These are phyloP conservation scores for Diplodia scrobiculata DNA, from an alignment of 2,329 filamentous ascomycete species.

Conservation along the genomic window DNA sequence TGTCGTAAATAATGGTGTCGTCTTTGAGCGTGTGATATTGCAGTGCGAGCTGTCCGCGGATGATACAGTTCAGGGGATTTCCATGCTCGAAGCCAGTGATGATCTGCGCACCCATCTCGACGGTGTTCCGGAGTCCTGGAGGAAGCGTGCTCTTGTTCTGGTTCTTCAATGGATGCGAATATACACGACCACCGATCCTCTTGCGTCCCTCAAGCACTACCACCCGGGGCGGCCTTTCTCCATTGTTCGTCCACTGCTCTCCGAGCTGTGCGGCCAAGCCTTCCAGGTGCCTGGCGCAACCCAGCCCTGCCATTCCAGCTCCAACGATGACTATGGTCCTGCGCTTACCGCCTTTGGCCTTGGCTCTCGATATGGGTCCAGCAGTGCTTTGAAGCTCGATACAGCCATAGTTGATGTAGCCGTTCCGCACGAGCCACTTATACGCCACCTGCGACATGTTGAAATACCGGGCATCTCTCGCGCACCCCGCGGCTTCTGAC, in stretches of 20 bases:
- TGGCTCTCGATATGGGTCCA: constrained; percentile 41
- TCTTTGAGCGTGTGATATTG: constrained; percentile 80
- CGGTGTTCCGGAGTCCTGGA: constrained; percentile 68
- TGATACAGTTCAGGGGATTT: constrained; percentile 87
- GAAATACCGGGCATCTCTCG: constrained; percentile 84
- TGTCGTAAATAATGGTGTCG: constrained; percentile 86
- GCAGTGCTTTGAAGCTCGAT: constrained; percentile 64
- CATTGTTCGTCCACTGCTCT: constrained; percentile 64
- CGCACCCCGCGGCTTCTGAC: constrained; percentile 87
- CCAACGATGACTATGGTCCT: constrained; percentile 85
- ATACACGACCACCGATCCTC: constrained; percentile 87
- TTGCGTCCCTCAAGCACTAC: constrained; percentile 83
- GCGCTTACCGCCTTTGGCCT: constrained; percentile 53
- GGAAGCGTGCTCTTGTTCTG: constrained; percentile 58
- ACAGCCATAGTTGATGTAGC: constrained; percentile 97
- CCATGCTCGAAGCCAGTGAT: constrained; percentile 95
- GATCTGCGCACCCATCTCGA: constrained; percentile 97
- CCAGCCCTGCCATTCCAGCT: constrained; percentile 90
- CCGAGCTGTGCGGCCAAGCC: constrained; percentile 80
- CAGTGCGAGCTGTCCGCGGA: constrained; percentile 85
- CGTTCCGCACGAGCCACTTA: constrained; percentile 85
- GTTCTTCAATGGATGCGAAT: constrained; percentile 72
- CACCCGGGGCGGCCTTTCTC: constrained; percentile 71
- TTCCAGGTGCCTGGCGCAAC: constrained; percentile 88
- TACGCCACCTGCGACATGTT: constrained; percentile 85